These are phyloP conservation scores for Ormosia emarginata DNA, from an alignment of 306 rosid species.

Conservation along the genomic window DNA sequence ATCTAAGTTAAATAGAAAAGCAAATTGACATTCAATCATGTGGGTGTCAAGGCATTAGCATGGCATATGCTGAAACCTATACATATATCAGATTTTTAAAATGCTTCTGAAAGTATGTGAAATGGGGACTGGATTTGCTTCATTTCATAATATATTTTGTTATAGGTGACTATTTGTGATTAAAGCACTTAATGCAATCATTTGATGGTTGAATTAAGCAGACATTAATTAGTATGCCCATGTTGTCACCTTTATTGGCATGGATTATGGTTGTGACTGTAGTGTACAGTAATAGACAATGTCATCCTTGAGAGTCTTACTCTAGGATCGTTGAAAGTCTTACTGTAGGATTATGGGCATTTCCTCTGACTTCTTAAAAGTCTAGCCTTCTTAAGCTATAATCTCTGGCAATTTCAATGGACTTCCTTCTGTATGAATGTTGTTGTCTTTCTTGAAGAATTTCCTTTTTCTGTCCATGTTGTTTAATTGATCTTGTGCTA, in stretches of 20 bases:
- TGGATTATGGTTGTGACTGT: not conserved
- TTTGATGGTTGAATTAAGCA: not conserved
- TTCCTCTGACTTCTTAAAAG: not conserved
- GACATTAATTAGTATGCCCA: not conserved
- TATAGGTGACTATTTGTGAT: not conserved
- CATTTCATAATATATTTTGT: not conserved
- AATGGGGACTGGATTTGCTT: not conserved
- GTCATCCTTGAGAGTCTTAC: not conserved
- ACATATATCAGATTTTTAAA: not conserved
- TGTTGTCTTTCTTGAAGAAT: not conserved
- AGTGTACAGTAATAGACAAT: not conserved
- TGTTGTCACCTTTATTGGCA: not conserved
- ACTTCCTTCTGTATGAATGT: not conserved
- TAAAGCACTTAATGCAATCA: not conserved
- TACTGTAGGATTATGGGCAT: not conserved
- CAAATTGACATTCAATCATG: not conserved
- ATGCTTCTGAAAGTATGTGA: not conserved
- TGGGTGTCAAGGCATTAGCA: not conserved
- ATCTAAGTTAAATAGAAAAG: not conserved
- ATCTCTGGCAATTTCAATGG: not conserved
- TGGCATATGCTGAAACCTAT: not conserved
- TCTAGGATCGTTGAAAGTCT: not conserved
- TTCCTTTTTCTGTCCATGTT: not conserved
- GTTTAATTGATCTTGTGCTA: not conserved
- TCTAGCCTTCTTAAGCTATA: not conserved